These are phyloP conservation scores for Ephemerocybe angulata DNA, from an alignment of 768 basidiomycete genomes.

Conservation along the genomic window DNA sequence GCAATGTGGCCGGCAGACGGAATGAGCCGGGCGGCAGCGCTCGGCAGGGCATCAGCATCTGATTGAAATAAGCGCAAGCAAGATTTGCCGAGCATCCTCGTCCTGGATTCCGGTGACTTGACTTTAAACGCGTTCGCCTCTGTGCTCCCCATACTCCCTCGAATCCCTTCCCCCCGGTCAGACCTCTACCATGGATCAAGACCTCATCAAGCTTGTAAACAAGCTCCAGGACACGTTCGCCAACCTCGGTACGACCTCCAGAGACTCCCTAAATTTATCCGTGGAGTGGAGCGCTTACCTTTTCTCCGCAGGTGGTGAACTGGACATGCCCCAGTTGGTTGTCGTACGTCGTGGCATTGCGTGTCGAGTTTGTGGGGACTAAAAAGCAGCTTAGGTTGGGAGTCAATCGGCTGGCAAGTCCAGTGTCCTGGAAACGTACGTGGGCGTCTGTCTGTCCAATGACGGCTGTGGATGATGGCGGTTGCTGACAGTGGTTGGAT, in stretches of 20 bases:
- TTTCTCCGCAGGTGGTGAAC: constrained; percentile 63
- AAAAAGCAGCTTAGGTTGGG: constrained; percentile 61
- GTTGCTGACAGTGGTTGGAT: constrained; percentile 7
- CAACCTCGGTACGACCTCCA: constrained; percentile 65
- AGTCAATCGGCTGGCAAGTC: constrained; percentile 97
- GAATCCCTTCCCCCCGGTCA: neutral
- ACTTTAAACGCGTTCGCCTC: constrained; percentile 13
- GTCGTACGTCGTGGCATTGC: constrained; percentile 55
- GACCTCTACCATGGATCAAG: constrained; percentile 70
- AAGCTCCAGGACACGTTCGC: constrained; percentile 91
- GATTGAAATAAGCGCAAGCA: constrained; percentile 18
- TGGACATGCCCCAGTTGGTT: constrained; percentile 89
- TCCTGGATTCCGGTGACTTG: constrained; percentile 12
- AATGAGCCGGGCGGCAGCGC: neutral
- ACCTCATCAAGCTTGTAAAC: constrained; percentile 92
- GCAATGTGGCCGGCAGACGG: neutral
- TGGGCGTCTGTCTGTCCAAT: constrained; percentile 13
- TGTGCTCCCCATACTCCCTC: constrained; percentile 5
- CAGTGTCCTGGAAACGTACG: constrained; percentile 92
- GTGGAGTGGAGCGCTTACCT: constrained; percentile 2
- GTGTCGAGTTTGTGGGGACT: constrained; percentile 6
- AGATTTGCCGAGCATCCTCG: constrained; percentile 10
- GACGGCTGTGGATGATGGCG: neutral
- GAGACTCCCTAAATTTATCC: constrained; percentile 11
- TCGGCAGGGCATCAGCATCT: neutral